Percentiles rank a stretch among this genome's conserved stretches.
Evolutionary conservation across 2,329 filamentous ascomycete genomes (phyloP).

Genomic region (Talaromyces sp.): DNA sequence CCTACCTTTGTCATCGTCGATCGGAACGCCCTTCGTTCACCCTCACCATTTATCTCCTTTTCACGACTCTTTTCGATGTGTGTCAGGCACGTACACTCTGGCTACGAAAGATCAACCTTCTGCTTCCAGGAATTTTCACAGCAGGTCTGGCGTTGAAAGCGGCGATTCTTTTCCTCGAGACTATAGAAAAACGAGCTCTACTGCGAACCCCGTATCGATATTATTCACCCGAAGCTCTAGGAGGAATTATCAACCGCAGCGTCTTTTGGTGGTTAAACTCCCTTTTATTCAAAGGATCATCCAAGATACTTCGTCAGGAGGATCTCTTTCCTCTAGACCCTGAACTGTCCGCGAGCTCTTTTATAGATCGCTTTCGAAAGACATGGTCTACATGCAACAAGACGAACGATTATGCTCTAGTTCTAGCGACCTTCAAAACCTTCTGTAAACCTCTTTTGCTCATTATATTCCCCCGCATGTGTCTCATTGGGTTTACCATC

Average conservation of each 20-base stretch:
- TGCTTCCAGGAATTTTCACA: constrained; percentile 31
- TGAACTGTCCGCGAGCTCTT: background rate
- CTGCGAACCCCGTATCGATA: constrained; percentile 13
- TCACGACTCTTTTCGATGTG: constrained; percentile 38
- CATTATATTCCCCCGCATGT: constrained; percentile 15
- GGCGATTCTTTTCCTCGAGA: constrained; percentile 38
- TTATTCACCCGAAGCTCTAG: constrained; percentile 17
- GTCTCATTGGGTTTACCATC: constrained; percentile 15
- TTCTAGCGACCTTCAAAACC: background rate
- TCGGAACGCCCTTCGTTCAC: constrained; percentile 20
- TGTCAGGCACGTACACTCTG: constrained; percentile 34
- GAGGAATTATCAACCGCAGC: constrained; percentile 22
- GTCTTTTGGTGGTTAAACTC: constrained; percentile 34
- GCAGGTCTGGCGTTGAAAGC: constrained; percentile 34
- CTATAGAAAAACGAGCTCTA: constrained; percentile 32
- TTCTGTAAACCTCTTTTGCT: constrained; percentile 7
- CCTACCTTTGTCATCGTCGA: constrained; percentile 17
- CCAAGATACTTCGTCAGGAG: constrained; percentile 14
- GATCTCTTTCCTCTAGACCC: constrained; percentile 18
- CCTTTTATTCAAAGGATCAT: constrained; percentile 20
- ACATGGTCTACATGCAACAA: too few relatives aligned
- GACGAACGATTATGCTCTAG: background rate
- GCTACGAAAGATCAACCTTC: constrained; percentile 22
- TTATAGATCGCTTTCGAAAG: too few relatives aligned
- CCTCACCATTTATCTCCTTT: constrained; percentile 34